Evolutionary conservation across 306 rosid genomes (phyloP).

Genomic region (Hippophae gyantsensis): DNA sequence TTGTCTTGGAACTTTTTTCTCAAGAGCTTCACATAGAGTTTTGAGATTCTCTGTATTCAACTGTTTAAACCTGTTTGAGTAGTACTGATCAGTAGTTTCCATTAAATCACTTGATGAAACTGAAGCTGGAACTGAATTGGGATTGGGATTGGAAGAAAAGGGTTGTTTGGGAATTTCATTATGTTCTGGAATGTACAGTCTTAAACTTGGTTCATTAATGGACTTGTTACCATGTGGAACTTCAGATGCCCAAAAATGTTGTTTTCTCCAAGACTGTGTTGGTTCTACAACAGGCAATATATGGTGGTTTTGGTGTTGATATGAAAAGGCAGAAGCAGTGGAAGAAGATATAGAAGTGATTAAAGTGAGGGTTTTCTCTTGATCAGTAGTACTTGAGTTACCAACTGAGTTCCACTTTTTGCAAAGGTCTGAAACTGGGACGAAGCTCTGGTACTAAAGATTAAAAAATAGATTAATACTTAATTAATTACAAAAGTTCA

Average conservation of each 20-base stretch:
- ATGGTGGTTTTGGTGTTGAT: conserved; percentile 32
- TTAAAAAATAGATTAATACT: not conserved
- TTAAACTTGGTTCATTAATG: conserved; percentile 27
- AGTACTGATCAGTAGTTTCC: conserved; percentile 38
- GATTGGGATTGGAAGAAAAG: conserved; percentile 24
- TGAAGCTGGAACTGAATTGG: conserved; percentile 54
- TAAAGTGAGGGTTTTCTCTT: conserved; percentile 45
- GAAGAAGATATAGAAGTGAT: conserved; percentile 61
- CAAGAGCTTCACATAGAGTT: conserved; percentile 62
- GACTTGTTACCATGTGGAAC: conserved; percentile 8
- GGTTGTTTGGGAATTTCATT: conserved; percentile 22
- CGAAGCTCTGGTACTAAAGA: conserved; percentile 42
- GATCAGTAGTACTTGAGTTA: conserved; percentile 48
- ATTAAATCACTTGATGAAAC: conserved; percentile 50
- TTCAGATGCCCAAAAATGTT: conserved; percentile 36
- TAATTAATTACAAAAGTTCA: conserved; percentile 2
- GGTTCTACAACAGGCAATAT: conserved; percentile 11
- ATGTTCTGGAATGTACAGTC: conserved; percentile 40
- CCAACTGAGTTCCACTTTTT: conserved; percentile 66
- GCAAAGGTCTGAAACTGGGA: conserved; percentile 58
- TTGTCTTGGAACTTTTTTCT: conserved; percentile 73
- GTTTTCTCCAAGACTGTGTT: conserved; percentile 20
- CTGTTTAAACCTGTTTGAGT: conserved; percentile 50
- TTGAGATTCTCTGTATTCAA: conserved; percentile 50
- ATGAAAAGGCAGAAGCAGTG: conserved; percentile 56